Evolutionary conservation across 371 early-diverging fungal species (phyloP), one percentile per base, ranked within the genome.

Genomic region (Mortierella sp.): DNA sequence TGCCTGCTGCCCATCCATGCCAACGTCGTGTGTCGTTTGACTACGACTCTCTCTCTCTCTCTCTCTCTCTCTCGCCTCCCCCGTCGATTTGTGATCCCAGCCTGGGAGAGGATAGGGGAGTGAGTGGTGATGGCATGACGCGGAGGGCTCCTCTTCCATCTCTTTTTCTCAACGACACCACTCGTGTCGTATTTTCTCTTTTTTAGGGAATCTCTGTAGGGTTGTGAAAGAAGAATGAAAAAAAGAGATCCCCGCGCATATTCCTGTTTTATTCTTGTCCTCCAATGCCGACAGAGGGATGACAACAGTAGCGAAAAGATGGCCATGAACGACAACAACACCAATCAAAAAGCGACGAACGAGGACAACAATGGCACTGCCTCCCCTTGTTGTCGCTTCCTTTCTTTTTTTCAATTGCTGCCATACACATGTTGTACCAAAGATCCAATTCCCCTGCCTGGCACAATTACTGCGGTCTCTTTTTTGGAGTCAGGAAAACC

Each of bases 381-480:
- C 58, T 34, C 58, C 16, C 58, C 16, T 58, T 58, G 9, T n/a
- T n/a, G 31, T 34, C 34, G 31, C 16, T 55, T 4, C 55, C 55
- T 31, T 14, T 31, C 34, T 26, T 13, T 53, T 14, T 53, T 47
- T 53, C 53, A 29, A 31, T 53, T 53, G 24, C 9, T 26, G 0
- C 13, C 29, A 26, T 6, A 8, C 11, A 26, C 14, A 4, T 5
- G 10, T 24, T 34, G 58, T 16, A 29, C 58, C 58, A 58, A 58
- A 58, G 58, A 19, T 34, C 58, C 58, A 58, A 58, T 31, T 58
- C 31, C 14, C 31, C 58, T 58, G 58, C 34, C 53, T 53, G 53
- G 53, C 53, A 29, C n/a, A n/a, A n/a, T 31, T 58, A 34, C 58
- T 58, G 58, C 58, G 58, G 58, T 58, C 58, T 34, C 8, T 50